These are phyloP conservation scores for Leishmania turanica DNA, from an alignment of 208 protist genomes.

Conservation along the genomic window DNA sequence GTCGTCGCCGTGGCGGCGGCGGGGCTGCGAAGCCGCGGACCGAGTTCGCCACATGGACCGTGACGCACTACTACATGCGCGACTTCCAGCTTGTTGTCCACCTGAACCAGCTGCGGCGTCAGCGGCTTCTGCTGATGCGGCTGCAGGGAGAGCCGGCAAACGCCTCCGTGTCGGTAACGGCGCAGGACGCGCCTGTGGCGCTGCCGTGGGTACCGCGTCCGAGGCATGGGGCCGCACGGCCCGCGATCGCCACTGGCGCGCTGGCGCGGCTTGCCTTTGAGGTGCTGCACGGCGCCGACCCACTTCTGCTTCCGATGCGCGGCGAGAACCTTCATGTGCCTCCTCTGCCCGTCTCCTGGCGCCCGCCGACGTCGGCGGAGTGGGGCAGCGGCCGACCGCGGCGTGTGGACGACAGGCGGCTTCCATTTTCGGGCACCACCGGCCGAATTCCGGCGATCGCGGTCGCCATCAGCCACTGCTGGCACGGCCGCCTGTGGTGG, in stretches of 20 bases:
- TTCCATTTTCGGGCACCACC: not conserved
- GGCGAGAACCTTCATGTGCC: not conserved
- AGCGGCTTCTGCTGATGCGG: not conserved
- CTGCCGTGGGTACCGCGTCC: not conserved
- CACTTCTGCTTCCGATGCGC: slow-evolving; percentile 21
- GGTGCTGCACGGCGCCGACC: slow-evolving; percentile 14
- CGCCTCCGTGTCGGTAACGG: not conserved
- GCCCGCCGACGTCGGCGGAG: slow-evolving; percentile 1
- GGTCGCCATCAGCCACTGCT: slow-evolving; percentile 30
- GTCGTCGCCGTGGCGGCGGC: not conserved
- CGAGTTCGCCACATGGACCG: slow-evolving; percentile 11
- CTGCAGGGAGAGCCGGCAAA: not conserved
- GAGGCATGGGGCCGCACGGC: not conserved
- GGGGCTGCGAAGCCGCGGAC: not conserved
- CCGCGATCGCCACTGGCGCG: not conserved
- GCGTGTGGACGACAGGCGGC: not conserved
- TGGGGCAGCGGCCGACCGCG: not conserved
- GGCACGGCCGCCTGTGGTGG: slow-evolving; percentile 22
- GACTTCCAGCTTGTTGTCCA: slow-evolving; percentile 27
- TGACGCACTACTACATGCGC: slow-evolving; percentile 9
- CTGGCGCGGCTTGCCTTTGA: slow-evolving; percentile 14
- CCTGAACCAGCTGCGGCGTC: slow-evolving; percentile 22
- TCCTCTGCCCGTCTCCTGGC: not conserved
- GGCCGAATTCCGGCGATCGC: slow-evolving; percentile 30
- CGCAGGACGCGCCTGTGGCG: not conserved